Evolutionary conservation across 2,329 filamentous ascomycete genomes (phyloP).

Genomic region (Anisogramma anomala): DNA sequence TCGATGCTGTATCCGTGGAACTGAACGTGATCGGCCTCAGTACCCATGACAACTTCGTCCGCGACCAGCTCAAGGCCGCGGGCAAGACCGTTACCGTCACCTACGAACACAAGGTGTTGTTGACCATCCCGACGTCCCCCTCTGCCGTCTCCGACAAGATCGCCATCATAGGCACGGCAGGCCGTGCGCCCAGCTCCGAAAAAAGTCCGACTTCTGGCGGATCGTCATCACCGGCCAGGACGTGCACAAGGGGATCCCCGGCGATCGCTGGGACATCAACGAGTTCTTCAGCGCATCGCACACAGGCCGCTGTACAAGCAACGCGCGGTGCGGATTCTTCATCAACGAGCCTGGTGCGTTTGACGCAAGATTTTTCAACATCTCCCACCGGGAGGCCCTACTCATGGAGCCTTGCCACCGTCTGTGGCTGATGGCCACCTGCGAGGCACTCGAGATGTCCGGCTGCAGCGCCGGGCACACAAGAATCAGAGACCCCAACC

Average conservation of each 20-base stretch:
- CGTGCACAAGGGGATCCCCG: constrained; percentile 11
- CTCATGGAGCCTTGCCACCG: constrained; percentile 31
- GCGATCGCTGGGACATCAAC: constrained; percentile 11
- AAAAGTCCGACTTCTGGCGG: constrained; percentile 16
- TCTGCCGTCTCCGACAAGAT: constrained; percentile 17
- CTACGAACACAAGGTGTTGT: constrained; percentile 4
- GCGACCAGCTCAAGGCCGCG: constrained; percentile 6
- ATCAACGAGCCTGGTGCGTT: constrained; percentile 21
- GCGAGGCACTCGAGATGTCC: constrained; percentile 26
- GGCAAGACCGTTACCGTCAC: constrained; percentile 6
- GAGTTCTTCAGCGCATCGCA: constrained; percentile 9
- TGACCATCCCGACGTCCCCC: background rate
- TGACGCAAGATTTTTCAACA: constrained; percentile 31
- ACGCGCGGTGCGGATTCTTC: constrained; percentile 15
- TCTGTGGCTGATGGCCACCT: constrained; percentile 28
- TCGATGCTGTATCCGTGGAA: background rate
- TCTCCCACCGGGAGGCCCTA: constrained; percentile 24
- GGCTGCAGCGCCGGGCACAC: constrained; percentile 16
- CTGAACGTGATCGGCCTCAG: constrained; percentile 7
- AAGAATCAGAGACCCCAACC: constrained; percentile 1
- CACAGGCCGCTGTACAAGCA: constrained; percentile 8
- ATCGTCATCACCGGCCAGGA: constrained; percentile 13
- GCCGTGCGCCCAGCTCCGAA: constrained; percentile 23
- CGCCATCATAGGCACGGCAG: constrained; percentile 28
- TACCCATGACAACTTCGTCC: constrained; percentile 7